Conservation (phyloP, 2,329 filamentous ascomycete species). For the Gnomoniopsis sp. region DNA sequence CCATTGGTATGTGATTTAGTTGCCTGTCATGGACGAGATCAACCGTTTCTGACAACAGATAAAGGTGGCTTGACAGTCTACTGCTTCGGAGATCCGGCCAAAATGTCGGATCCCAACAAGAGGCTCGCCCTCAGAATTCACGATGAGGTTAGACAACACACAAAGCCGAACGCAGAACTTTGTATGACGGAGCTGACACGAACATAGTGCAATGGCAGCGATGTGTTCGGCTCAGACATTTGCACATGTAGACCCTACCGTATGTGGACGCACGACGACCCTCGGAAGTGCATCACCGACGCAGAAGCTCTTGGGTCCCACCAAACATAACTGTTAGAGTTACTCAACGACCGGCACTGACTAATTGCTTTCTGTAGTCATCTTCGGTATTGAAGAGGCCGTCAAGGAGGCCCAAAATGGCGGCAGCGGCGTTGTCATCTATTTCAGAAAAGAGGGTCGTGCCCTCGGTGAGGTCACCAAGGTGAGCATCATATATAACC, state of each 20-base stretch:
- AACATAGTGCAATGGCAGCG: constrained; percentile 80
- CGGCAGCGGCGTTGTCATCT: constrained; percentile 92
- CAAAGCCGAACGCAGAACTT: background rate
- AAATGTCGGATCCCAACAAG: constrained; percentile 83
- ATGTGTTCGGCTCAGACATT: constrained; percentile 97
- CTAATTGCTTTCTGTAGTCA: constrained; percentile 43
- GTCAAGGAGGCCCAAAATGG: constrained; percentile 96
- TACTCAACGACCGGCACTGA: background rate
- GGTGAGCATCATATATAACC: constrained; percentile 46
- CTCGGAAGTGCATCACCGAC: background rate
- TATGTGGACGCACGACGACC: background rate
- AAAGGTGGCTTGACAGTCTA: constrained; percentile 86
- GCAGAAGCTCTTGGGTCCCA: background rate
- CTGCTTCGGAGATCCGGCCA: constrained; percentile 91
- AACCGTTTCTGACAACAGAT: constrained; percentile 20
- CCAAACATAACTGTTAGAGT: background rate
- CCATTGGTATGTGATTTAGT: constrained; percentile 60
- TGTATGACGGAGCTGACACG: background rate
- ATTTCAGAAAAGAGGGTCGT: constrained; percentile 96
- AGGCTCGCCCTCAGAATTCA: constrained; percentile 80
- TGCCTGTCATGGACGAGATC: background rate
- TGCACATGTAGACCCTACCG: constrained; percentile 91
- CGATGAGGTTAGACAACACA: constrained; percentile 46
- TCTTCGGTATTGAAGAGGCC: constrained; percentile 95
- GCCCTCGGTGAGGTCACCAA: constrained; percentile 95